These are phyloP conservation scores for Verruconis gallopava DNA, from an alignment of 2,329 filamentous ascomycete species.

Conservation along the genomic window DNA sequence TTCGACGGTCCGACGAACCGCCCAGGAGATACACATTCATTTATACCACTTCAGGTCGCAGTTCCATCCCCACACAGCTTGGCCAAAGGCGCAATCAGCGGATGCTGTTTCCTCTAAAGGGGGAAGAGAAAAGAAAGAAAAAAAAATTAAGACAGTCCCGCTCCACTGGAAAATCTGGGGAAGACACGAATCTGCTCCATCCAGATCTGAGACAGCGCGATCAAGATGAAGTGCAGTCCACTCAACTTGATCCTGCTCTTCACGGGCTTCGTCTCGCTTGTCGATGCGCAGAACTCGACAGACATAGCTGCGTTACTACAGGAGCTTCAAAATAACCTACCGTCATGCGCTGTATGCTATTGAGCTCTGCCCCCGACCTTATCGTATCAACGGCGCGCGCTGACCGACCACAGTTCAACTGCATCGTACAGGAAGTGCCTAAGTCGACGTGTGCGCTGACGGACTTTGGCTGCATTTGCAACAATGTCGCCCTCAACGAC, in stretches of 20 bases:
- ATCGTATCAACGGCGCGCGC: too few species aligned
- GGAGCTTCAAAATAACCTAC: neutral
- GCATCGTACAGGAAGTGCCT: neutral
- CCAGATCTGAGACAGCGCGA: neutral
- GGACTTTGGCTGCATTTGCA: neutral
- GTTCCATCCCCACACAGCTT: too few species aligned
- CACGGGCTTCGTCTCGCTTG: neutral
- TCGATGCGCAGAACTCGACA: neutral
- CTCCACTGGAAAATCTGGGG: too few species aligned
- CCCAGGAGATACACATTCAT: too few species aligned
- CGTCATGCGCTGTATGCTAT: neutral
- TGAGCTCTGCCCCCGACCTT: too few species aligned
- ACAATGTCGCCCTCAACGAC: neutral
- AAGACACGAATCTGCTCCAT: too few species aligned
- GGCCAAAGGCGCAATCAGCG: too few species aligned
- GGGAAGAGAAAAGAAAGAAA: too few species aligned
- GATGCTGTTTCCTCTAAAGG: too few species aligned
- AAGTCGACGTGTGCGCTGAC: neutral
- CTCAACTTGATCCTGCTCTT: neutral
- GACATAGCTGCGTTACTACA: neutral
- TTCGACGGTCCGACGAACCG: too few species aligned
- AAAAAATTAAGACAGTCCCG: too few species aligned
- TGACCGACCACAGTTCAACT: neutral
- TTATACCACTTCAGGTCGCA: too few species aligned
- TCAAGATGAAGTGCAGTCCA: conserved; percentile 1